phyloP scores from a whole-genome alignment of 352 stramenopile species.

The Pythium utonaiense region DNA sequence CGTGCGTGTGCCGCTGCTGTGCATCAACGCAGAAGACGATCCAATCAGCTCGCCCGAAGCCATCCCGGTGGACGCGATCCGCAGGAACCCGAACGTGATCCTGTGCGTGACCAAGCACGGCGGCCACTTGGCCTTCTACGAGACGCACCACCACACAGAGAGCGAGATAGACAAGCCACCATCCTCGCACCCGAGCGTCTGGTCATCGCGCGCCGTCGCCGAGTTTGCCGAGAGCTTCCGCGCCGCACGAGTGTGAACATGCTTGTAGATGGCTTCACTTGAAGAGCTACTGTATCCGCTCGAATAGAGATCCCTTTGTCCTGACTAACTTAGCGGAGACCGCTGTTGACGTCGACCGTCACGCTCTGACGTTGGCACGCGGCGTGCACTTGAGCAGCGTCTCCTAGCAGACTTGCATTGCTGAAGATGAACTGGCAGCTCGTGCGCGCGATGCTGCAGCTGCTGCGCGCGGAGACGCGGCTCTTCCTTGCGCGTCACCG shows the following conservation, averaged over 20 bases:
- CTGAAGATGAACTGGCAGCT: conserved; percentile 16
- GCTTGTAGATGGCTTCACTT: conserved; percentile 13
- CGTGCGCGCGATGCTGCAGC: conserved; percentile 7
- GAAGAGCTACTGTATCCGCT: conserved; percentile 2
- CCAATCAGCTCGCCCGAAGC: conserved; percentile 43
- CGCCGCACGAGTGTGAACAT: neutral
- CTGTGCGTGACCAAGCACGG: conserved; percentile 59
- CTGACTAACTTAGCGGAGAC: conserved; percentile 5
- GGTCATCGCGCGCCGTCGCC: conserved; percentile 46
- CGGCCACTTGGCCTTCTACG: conserved; percentile 71
- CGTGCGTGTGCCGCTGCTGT: conserved; percentile 57
- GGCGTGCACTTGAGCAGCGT: too few relatives aligned
- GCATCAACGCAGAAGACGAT: conserved; percentile 59
- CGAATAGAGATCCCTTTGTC: conserved; percentile 1
- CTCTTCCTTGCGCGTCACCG: neutral
- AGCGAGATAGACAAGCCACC: neutral
- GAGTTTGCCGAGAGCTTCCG: conserved; percentile 56
- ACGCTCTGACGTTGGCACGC: too few relatives aligned
- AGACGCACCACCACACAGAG: conserved; percentile 18
- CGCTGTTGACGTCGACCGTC: conserved; percentile 14
- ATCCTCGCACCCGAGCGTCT: conserved; percentile 27
- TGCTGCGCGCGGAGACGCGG: neutral
- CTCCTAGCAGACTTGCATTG: too few relatives aligned
- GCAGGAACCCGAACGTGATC: conserved; percentile 57
- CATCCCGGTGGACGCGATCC: conserved; percentile 34